These are phyloP conservation scores for Alternaria consortialis DNA, from an alignment of 2,329 filamentous ascomycete species.

Conservation along the genomic window DNA sequence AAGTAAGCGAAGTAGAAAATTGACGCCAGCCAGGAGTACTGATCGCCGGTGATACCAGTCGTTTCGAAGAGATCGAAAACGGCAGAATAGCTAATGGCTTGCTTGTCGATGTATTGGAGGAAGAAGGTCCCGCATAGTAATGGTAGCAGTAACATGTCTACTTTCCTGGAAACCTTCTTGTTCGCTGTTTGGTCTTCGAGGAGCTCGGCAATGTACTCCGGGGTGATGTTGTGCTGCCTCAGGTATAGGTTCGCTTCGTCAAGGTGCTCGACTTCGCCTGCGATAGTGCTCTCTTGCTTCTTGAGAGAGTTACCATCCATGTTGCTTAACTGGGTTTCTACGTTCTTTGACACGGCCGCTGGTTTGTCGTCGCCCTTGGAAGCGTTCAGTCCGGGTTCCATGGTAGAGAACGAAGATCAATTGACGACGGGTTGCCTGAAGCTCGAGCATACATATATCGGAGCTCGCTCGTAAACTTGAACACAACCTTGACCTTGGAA, in stretches of 20 bases:
- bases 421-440: no score
- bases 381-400: background rate
- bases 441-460: background rate
- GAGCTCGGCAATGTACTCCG: slow-evolving; percentile 55
- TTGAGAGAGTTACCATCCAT: slow-evolving; percentile 2
- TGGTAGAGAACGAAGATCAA: background rate
- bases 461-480: background rate
- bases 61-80: slow-evolving; percentile 64
- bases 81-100: slow-evolving; percentile 63
- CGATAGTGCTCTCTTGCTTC: background rate
- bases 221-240: slow-evolving; percentile 57
- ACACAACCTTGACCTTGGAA: background rate
- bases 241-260: slow-evolving; percentile 62
- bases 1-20: slow-evolving; percentile 63
- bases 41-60: slow-evolving; percentile 57
- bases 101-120: slow-evolving; percentile 67
- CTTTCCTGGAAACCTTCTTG: slow-evolving; percentile 53
- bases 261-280: slow-evolving; percentile 50
- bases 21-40: slow-evolving; percentile 65
- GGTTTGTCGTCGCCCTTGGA: background rate
- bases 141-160: slow-evolving; percentile 62
- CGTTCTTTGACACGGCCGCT: background rate
- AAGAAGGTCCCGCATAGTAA: slow-evolving; percentile 61
- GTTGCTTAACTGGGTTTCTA: background rate
- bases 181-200: slow-evolving; percentile 54